A percentile compares a stretch with the other conserved stretches of the same genome.
Conservation (phyloP, 2,329 filamentous ascomycete genomes). For the Calycina herbarum region DNA sequence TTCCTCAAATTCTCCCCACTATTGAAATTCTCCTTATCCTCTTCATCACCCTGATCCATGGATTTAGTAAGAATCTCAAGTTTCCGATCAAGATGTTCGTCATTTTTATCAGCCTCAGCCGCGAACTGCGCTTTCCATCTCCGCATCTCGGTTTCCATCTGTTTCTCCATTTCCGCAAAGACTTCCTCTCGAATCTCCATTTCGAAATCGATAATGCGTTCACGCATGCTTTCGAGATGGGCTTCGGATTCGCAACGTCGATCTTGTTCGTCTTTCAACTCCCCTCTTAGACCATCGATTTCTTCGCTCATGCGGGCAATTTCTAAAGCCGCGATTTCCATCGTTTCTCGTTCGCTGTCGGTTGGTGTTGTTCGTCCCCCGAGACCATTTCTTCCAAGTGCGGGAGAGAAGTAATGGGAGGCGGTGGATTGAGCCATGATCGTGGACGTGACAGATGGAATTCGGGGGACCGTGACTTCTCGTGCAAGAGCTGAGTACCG, state of each 20-base stretch:
- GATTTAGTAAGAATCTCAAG: constrained; percentile 69
- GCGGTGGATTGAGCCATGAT: constrained; percentile 45
- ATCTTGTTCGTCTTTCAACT: constrained; percentile 70
- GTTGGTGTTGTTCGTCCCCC: constrained; percentile 36
- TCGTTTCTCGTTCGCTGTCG: constrained; percentile 62
- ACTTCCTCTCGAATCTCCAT: constrained; percentile 87
- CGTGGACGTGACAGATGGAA: constrained; percentile 77
- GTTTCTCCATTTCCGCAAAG: constrained; percentile 79
- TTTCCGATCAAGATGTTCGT: constrained; percentile 87
- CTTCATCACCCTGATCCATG: constrained; percentile 42
- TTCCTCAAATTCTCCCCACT: constrained; percentile 32
- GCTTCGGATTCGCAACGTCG: constrained; percentile 71
- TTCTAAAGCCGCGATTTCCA: constrained; percentile 79
- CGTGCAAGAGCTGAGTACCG: constrained; percentile 90
- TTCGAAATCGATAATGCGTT: constrained; percentile 68
- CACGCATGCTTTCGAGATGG: constrained; percentile 66
- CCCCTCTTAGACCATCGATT: constrained; percentile 70
- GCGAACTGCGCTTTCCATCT: constrained; percentile 81
- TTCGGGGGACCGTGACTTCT: constrained; percentile 87
- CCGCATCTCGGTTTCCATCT: constrained; percentile 70
- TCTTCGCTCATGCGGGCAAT: constrained; percentile 78
- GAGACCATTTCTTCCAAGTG: constrained; percentile 2
- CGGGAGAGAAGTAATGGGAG: constrained; percentile 28
- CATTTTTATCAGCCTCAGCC: constrained; percentile 74
- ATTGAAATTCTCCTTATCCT: constrained; percentile 58